A percentile compares a stretch with the other conserved stretches of the same genome.
Evolutionary conservation across 23 red algal genomes (phyloP).

Genomic region (Gracilariopsis chorda): DNA sequence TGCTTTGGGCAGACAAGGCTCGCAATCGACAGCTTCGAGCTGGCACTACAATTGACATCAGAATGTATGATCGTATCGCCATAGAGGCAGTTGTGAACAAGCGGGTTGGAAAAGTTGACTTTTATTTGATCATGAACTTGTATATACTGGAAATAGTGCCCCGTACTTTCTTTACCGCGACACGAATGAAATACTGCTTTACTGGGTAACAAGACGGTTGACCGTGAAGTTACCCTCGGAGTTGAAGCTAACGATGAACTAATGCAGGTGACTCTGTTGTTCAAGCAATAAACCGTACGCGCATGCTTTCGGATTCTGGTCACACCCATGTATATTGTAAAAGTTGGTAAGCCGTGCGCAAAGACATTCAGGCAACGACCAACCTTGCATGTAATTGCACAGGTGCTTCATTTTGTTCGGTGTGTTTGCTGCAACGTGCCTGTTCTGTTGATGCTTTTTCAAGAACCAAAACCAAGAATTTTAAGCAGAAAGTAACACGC

Average conservation of each 20-base stretch:
- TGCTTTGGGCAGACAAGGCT: background rate
- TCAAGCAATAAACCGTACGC: too few relatives aligned
- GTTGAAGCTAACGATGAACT: background rate
- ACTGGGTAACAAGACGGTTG: background rate
- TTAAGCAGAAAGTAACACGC: too few relatives aligned
- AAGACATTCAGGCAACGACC: too few relatives aligned
- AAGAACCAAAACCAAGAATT: too few relatives aligned
- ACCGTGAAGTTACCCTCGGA: background rate
- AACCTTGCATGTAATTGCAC: too few relatives aligned
- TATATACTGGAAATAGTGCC: background rate
- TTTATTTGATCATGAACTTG: conserved; percentile 27
- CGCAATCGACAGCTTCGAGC: background rate
- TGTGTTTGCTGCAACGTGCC: too few relatives aligned
- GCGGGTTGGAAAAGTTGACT: background rate
- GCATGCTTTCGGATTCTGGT: too few relatives aligned
- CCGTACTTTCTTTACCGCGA: conserved; percentile 7
- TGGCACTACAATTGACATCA: background rate
- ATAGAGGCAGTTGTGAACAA: conserved; percentile 16
- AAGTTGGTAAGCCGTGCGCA: too few relatives aligned
- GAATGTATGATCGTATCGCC: background rate
- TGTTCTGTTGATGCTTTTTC: too few relatives aligned
- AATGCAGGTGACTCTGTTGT: background rate
- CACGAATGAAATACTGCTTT: background rate
- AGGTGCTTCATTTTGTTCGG: too few relatives aligned
- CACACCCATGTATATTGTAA: too few relatives aligned